Conservation (phyloP, 179 eudicot species). For the Beta macrorhiza region DNA sequence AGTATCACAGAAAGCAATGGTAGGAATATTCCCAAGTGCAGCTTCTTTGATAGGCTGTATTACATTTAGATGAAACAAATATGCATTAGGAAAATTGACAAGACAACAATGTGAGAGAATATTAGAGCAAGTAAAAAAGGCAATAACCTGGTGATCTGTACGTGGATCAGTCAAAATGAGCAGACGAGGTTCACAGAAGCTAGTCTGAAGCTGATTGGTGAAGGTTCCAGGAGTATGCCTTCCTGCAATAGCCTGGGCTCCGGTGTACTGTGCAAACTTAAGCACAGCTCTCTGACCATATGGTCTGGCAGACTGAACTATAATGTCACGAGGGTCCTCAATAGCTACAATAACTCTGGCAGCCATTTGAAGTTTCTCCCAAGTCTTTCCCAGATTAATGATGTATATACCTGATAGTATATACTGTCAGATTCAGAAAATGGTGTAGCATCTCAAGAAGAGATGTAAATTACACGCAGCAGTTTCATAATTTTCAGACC, state of each 20-base stretch:
- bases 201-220: slow-evolving; percentile 43
- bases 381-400: slow-evolving; percentile 74
- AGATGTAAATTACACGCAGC: not conserved
- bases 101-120: not conserved
- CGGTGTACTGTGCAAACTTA: slow-evolving; percentile 46
- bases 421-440: not conserved
- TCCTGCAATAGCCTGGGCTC: slow-evolving; percentile 42
- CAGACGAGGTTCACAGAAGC: slow-evolving; percentile 51
- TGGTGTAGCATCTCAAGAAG: not conserved
- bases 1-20: slow-evolving; percentile 84
- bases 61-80: not conserved
- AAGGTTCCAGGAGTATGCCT: slow-evolving; percentile 50
- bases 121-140: not conserved
- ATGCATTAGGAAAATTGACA: not conserved
- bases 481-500: not conserved
- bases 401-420: slow-evolving; percentile 59
- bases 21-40: slow-evolving; percentile 74
- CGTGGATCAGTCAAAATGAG: slow-evolving; percentile 81
- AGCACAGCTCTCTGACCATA: slow-evolving; percentile 61
- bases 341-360: slow-evolving; percentile 77
- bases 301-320: slow-evolving; percentile 85
- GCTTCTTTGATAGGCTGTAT: slow-evolving; percentile 78
- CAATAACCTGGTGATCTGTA: slow-evolving; percentile 71
- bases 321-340: slow-evolving; percentile 81
- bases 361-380: slow-evolving; percentile 83